Conservation (phyloP, 805 yeast genomes). For the Wickerhamomyces ciferrii region DNA sequence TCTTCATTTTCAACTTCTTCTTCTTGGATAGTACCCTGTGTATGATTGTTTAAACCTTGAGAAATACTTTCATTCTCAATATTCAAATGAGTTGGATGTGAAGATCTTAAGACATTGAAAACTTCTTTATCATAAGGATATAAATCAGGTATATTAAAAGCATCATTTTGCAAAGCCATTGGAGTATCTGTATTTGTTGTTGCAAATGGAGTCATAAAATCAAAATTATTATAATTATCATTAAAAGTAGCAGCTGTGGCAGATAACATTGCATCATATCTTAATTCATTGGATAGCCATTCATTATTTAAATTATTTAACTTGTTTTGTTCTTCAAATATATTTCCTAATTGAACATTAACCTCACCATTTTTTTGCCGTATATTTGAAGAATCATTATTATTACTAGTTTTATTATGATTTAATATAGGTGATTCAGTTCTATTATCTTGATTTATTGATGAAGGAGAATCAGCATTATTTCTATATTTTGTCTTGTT, state of each 20-base stretch:
- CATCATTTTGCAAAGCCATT: background rate
- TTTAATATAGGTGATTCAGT: background rate
- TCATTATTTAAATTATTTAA: slow-evolving; percentile 42
- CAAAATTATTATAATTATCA: slow-evolving; percentile 50
- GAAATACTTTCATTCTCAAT: background rate
- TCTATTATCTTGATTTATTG: background rate
- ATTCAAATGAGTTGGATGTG: background rate
- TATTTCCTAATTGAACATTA: slow-evolving; percentile 4
- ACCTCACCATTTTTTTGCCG: background rate
- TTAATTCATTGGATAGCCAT: slow-evolving; percentile 66
- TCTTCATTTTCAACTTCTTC: background rate
- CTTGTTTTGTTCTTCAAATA: slow-evolving; percentile 11
- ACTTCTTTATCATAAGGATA: slow-evolving; percentile 21
- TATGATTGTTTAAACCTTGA: background rate
- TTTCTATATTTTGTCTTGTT: slow-evolving; percentile 17
- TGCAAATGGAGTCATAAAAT: slow-evolving; percentile 35
- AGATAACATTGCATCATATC: slow-evolving; percentile 68
- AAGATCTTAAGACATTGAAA: slow-evolving; percentile 19
- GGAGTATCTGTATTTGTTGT: background rate
- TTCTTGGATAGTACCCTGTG: background rate
- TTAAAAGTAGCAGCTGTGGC: slow-evolving; percentile 59
- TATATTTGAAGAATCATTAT: background rate
- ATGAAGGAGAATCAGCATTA: slow-evolving; percentile 1
- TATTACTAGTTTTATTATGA: background rate
- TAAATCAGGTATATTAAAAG: slow-evolving; percentile 1